These are phyloP conservation scores for Cystobasidium slooffiae DNA, from an alignment of 1,284 basidiomycete genomes.

Conservation along the genomic window DNA sequence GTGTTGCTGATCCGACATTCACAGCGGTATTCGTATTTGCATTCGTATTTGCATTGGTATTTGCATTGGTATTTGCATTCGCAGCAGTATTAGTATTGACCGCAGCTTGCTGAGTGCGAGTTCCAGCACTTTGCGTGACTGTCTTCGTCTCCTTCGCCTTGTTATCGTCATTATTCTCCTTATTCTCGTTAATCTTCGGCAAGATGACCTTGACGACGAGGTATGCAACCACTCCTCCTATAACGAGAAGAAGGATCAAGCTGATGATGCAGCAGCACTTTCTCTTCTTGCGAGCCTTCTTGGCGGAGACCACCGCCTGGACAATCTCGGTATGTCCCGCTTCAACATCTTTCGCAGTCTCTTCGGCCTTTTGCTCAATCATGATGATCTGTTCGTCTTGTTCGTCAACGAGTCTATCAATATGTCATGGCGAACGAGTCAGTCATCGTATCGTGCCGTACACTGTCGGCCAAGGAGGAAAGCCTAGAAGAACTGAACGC, in stretches of 20 bases:
- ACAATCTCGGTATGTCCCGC: constrained; percentile 68
- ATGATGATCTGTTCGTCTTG: constrained; percentile 73
- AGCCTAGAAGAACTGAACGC: background rate
- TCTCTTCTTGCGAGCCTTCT: constrained; percentile 72
- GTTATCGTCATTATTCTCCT: background rate
- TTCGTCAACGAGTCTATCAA: constrained; percentile 72
- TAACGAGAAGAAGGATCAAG: constrained; percentile 46
- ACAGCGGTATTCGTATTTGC: constrained; percentile 3
- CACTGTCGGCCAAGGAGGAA: background rate
- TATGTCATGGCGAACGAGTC: background rate
- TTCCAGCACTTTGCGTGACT: constrained; percentile 25
- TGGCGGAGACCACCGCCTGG: constrained; percentile 71
- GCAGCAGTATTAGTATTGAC: constrained; percentile 9
- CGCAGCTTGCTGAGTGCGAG: constrained; percentile 26
- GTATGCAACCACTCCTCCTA: constrained; percentile 46
- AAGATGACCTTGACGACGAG: constrained; percentile 45
- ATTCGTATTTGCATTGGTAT: background rate
- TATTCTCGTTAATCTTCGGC: constrained; percentile 45
- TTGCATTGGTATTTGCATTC: background rate
- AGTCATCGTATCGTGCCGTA: background rate
- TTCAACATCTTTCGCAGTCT: constrained; percentile 69
- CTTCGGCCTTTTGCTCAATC: constrained; percentile 67
- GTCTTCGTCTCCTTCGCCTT: constrained; percentile 27
- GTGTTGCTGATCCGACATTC: background rate
- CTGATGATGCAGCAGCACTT: constrained; percentile 49